These are phyloP conservation scores for Penicillium sp. DNA, from an alignment of 2,329 filamentous ascomycete species.

Conservation along the genomic window DNA sequence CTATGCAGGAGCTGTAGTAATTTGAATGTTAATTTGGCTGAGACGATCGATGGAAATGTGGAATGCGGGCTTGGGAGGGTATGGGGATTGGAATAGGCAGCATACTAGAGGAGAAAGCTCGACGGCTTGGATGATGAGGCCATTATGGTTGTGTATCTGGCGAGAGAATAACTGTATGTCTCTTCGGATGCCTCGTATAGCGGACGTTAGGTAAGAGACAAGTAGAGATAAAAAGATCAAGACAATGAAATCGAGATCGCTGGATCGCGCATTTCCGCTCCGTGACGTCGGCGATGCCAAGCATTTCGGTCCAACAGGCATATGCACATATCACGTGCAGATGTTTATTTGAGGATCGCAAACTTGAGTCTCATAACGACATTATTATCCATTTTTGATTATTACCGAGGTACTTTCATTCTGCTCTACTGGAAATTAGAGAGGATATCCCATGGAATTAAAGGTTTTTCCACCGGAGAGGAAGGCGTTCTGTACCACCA, in stretches of 20 bases:
- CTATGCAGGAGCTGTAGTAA: slow-evolving; percentile 82
- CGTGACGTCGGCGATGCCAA: slow-evolving; percentile 31
- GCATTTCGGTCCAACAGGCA: slow-evolving; percentile 20
- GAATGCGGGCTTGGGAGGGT: not conserved
- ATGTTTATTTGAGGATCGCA: not conserved
- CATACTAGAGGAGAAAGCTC: slow-evolving; percentile 76
- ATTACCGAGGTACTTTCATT: not conserved
- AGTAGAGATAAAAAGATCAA: not conserved
- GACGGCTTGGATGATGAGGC: slow-evolving; percentile 70
- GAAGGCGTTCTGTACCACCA: not conserved
- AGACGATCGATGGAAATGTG: not conserved
- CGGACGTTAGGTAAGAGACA: not conserved
- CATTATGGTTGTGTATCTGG: slow-evolving; percentile 53
- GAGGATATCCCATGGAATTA: not conserved
- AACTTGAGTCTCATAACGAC: not conserved
- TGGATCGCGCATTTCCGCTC: slow-evolving; percentile 11
- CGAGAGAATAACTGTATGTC: not conserved
- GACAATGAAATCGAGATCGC: not conserved
- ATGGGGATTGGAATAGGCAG: slow-evolving; percentile 27
- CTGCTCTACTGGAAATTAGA: not conserved
- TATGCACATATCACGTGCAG: slow-evolving; percentile 19
- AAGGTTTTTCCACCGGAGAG: not conserved
- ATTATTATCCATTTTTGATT: not conserved
- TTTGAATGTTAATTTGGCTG: not conserved
- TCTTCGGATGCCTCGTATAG: not conserved